Base-by-base conservation (phyloP, 352 stramenopile species). In the Phytophthora pinifolia region DNA sequence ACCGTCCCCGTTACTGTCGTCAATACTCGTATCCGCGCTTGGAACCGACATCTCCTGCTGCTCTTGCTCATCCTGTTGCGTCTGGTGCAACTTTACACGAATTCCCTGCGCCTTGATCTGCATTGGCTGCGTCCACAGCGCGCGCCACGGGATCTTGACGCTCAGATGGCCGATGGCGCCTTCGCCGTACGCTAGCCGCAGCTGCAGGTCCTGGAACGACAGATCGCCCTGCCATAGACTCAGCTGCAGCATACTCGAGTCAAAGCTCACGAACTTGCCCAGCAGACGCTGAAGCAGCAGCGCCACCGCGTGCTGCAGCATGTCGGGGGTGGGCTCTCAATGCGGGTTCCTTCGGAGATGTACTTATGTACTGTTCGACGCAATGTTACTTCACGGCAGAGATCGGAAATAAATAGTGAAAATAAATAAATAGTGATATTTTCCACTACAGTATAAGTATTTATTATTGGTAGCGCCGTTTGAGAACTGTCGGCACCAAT, bases 261-360 rank as follows among this genome's bases (percentile, higher is more conserved):
- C 79, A 56, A 95, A 92, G 13, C 79, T 89, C 69, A 95, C 79
- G 61, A 95, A 93, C 73, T 92, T 95, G 38, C 85, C 85, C 51
- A 95, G 79, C 50, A 95, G 58, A 14, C 85, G 81, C 79, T 95
- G 85, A 42, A 95, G 78, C 54, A 95, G 68, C 68, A 93, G 56
- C 60, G 85, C 85, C 45, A 95, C 65, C 13, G 82, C 85, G 32
- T 77, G 83, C 61, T 95, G 81, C 22, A 95, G 76, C 85, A 95
- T 95, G 22, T 54, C 33, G 31, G 17, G 6, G 27, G 15, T 13
- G 22, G 22, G 22, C 22, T 27, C 22, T 27, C 22, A 27, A 27
- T 27, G 22, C 22, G 22, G 20, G 20, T 3, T 25, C 20, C 20
- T 25, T 25, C 20, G 20, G 22, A 27, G 22, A 6, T 27, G 22